phyloP scores from a whole-genome alignment of 306 rosid species.

The Hippophae gyantsensis region DNA sequence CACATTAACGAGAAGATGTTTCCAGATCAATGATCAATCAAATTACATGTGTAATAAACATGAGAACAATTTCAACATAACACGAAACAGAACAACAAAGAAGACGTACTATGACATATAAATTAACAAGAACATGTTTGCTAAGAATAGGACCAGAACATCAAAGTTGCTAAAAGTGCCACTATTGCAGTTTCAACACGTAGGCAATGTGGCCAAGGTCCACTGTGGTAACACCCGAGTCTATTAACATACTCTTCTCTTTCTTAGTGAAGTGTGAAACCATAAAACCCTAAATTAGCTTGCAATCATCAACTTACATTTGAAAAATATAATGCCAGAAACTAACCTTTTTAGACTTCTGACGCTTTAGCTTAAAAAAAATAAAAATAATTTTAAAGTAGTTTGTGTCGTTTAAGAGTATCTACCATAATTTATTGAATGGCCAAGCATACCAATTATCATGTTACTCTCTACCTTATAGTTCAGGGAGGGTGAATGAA shows the following conservation, averaged over 20 bases:
- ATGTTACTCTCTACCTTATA: too few species aligned
- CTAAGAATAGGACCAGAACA: constrained; percentile 76
- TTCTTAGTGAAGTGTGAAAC: constrained; percentile 71
- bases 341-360: neutral
- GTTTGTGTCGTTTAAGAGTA: too few species aligned
- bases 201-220: constrained; percentile 79
- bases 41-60: too few species aligned
- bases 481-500: too few species aligned
- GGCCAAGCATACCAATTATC: too few species aligned
- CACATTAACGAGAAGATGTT: too few species aligned
- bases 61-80: too few species aligned
- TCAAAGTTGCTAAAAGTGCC: constrained; percentile 61
- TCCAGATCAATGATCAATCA: too few species aligned
- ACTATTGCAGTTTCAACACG: constrained; percentile 91
- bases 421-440: too few species aligned
- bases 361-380: neutral
- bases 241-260: constrained; percentile 50
- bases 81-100: constrained; percentile 8
- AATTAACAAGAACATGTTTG: constrained; percentile 19
- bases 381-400: too few species aligned
- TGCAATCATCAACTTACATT: constrained; percentile 3
- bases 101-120: constrained; percentile 17
- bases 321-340: constrained; percentile 2
- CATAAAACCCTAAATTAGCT: constrained; percentile 13
- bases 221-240: constrained; percentile 69